These are phyloP conservation scores for Rubia peregrina DNA, from an alignment of 305 asterid species.

Conservation along the genomic window DNA sequence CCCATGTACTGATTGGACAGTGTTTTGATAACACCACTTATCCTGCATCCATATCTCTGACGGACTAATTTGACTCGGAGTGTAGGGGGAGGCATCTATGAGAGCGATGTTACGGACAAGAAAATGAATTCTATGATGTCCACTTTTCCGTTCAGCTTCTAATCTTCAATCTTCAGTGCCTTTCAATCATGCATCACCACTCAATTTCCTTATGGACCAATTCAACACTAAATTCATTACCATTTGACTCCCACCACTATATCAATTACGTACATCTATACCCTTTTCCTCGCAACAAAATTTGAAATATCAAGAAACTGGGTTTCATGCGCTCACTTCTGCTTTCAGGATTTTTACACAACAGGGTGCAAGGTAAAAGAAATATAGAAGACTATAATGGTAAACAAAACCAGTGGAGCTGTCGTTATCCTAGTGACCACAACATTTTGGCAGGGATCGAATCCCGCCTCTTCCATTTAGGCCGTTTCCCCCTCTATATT, in stretches of 20 bases:
- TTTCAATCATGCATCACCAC: background rate
- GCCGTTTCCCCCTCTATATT: no score
- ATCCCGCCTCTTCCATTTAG: no score
- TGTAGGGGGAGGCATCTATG: background rate
- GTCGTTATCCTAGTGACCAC: no score
- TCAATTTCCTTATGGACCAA: background rate
- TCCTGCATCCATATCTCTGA: background rate
- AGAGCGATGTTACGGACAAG: background rate
- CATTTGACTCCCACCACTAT: background rate
- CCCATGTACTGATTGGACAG: constrained; percentile 10
- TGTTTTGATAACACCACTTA: constrained; percentile 12
- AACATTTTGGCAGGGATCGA: no score
- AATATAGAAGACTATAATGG: background rate
- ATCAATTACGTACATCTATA: background rate
- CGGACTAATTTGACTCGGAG: background rate
- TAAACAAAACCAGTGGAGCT: no score
- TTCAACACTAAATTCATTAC: background rate
- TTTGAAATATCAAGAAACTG: background rate
- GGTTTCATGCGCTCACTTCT: background rate
- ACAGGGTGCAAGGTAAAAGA: background rate
- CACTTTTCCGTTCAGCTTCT: constrained; percentile 9
- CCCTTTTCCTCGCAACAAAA: background rate
- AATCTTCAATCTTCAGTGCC: constrained; percentile 1
- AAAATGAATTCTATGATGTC: constrained; percentile 14
- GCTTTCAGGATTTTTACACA: no score